Evolutionary conservation across 129 eudicot genomes (phyloP), one percentile per base, ranked within the genome.

Genomic region (Centaurea solstitialis): DNA sequence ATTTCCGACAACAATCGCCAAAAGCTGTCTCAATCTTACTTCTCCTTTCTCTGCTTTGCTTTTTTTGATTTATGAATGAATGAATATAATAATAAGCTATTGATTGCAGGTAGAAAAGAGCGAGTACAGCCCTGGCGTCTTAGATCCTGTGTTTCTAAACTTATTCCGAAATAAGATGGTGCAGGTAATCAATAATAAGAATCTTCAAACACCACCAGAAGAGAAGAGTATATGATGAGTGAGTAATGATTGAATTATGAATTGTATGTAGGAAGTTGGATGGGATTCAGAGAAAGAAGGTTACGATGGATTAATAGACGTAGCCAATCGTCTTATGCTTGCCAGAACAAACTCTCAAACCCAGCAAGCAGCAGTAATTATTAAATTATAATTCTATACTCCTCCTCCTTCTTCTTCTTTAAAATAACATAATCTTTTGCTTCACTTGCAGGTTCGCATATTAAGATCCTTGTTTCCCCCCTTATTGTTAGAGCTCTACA

Each of bases 251-350:
- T n/a, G n/a, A n/a, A 43, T 35, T 75, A 9, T 4, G 41, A 79
- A 61, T 68, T n/a, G n/a, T 26, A 26, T 53, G 18, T 85, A 94
- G 99, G 99, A 95, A 79, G 88, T 86, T 74, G 98, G 99, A 38
- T 92, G 99, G 98, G 98, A 95, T 73, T 95, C 99, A 4, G 89
- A 91, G 75, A 95, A 89, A 82, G 83, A 89, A 11, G 98, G 98
- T 67, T 95, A 95, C 47, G 97, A 95, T 82, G 99, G 99, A 76
- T 76, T 95, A 22, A 95, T 95, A 61, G 99, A 95, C 81, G 93
- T 95, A 8, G 98, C 94, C 43, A 90, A 93, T 76, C 87, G 91
- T 61, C 92, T 95, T 39, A 86, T 93, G 94, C 47, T 91, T 72
- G 98, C 94, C 40, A 82, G 97, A 78, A 88, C 86, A 79, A 93